Base-by-base conservation (phyloP, 164 flowering plant species). In the Stephania japonica region DNA sequence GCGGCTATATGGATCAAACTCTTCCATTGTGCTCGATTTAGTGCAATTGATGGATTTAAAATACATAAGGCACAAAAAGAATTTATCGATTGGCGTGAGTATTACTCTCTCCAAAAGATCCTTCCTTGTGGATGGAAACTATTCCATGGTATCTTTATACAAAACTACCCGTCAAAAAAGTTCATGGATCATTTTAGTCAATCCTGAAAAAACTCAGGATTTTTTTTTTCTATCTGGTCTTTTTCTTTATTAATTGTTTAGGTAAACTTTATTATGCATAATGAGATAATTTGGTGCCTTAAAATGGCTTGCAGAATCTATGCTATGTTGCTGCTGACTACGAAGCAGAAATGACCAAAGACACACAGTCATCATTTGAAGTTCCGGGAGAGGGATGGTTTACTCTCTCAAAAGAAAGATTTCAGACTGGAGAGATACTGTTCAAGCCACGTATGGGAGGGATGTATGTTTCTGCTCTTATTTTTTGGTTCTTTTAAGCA, bases 271-370 rank as follows among this genome's bases (percentile, higher is more conserved):
- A 7, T 19, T 44, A 38, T 24, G 62, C 42, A 67, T 64, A 49
- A 43, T 18, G 73, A 78, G 67, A 65, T 74, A 65, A 68, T n/a
- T n/a, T 49, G 49, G 18, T 72, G 71, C 59, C 49, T 32, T 73
- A 8, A 53, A 67, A 74, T 70, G 71, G 42, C 68, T 71, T 79
- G 44, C 91, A 95, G 98, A 89, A 88, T 24, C 85, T 91, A 1
- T 95, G 99, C 83, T 95, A 92, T 78, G 94, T 91, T 80, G 98
- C 99, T 81, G 70, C 76, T 80, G 92, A 95, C 83, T 95, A 91
- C 79, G 90, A 88, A 79, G 91, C 88, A 74, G 99, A 95, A 81
- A 79, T 90, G 50, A 70, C 74, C 59, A 93, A 90, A 84, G 85
- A 93, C 72, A 91, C 94, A 32, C 53, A 73, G 62, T 89, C 90